Evolutionary conservation across 495 filamentous ascomycete genomes (phyloP).

Genomic region (Choiromyces venosus): DNA sequence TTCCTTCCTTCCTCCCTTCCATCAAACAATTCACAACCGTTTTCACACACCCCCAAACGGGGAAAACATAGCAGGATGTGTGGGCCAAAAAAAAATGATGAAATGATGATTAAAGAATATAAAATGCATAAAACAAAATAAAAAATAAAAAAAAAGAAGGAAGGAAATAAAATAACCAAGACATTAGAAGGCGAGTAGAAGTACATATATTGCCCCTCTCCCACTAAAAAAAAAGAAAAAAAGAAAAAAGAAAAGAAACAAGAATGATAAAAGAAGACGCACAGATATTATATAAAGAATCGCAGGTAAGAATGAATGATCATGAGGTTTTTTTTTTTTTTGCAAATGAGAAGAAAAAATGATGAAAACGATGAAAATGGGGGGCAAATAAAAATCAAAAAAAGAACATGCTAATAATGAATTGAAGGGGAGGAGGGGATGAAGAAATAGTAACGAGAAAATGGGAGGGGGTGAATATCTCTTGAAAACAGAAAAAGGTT

Average conservation of each 20-base stretch:
- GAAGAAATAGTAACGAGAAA: background rate
- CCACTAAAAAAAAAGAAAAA: constrained; percentile 9
- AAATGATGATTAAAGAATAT: background rate
- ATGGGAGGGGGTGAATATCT: background rate
- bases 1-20: background rate
- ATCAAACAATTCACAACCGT: background rate
- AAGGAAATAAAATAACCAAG: background rate
- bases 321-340: background rate
- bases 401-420: constrained; percentile 22
- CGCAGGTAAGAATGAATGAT: background rate
- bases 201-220: constrained; percentile 34
- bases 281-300: background rate
- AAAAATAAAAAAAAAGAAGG: background rate
- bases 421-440: background rate
- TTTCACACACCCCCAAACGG: background rate
- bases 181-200: constrained; percentile 23
- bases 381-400: constrained; percentile 23
- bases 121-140: background rate
- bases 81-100: background rate
- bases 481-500: background rate
- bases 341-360: background rate
- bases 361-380: background rate
- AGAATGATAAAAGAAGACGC: background rate
- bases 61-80: background rate
- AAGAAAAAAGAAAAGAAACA: constrained; percentile 4